A percentile compares a stretch with the other conserved stretches of the same genome.
These are phyloP conservation scores for Ascochyta fabae DNA, from an alignment of 2,329 filamentous ascomycete species.

Conservation along the genomic window DNA sequence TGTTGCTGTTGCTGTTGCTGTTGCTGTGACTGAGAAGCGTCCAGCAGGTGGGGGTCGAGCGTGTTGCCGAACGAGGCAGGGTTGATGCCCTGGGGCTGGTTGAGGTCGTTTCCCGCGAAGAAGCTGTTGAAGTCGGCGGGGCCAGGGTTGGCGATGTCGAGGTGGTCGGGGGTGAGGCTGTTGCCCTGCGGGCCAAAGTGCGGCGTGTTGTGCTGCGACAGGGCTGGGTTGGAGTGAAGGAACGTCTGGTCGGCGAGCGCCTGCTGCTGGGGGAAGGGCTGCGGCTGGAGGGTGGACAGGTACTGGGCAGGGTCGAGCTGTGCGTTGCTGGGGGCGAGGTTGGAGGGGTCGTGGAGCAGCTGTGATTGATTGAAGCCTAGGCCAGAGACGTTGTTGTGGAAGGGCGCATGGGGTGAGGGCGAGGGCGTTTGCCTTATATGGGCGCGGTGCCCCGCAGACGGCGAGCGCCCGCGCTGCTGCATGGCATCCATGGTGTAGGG, in stretches of 20 bases:
- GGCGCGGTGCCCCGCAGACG: conserved; percentile 62
- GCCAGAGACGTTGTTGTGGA: conserved; percentile 60
- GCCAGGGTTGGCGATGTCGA: conserved; percentile 41
- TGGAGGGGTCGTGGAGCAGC: conserved; percentile 32
- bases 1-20: conserved; percentile 40
- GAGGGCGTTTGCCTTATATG: conserved; percentile 74
- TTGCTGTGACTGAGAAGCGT: conserved; percentile 47
- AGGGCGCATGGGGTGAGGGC: conserved; percentile 64
- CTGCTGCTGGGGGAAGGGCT: conserved; percentile 48
- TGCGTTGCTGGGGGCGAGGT: conserved; percentile 42
- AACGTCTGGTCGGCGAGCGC: conserved; percentile 52
- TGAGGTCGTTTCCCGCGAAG: conserved; percentile 63
- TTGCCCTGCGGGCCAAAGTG: conserved; percentile 49
- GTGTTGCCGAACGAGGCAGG: conserved; percentile 61
- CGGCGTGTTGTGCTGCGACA: conserved; percentile 64
- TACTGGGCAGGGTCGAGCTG: conserved; percentile 47
- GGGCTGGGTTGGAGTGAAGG: conserved; percentile 47
- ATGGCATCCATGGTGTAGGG: conserved; percentile 12
- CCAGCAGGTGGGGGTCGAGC: conserved; percentile 54
- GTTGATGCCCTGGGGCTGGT: conserved; percentile 64
- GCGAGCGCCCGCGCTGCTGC: conserved; percentile 66
- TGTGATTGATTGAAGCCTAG: conserved; percentile 62
- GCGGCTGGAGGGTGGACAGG: conserved; percentile 49
- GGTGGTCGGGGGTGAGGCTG: conserved; percentile 46
- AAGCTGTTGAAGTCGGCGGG: conserved; percentile 53